Evolutionary conservation across 2,329 filamentous ascomycete species (phyloP).

Genomic region (Alternaria triticimaculans): DNA sequence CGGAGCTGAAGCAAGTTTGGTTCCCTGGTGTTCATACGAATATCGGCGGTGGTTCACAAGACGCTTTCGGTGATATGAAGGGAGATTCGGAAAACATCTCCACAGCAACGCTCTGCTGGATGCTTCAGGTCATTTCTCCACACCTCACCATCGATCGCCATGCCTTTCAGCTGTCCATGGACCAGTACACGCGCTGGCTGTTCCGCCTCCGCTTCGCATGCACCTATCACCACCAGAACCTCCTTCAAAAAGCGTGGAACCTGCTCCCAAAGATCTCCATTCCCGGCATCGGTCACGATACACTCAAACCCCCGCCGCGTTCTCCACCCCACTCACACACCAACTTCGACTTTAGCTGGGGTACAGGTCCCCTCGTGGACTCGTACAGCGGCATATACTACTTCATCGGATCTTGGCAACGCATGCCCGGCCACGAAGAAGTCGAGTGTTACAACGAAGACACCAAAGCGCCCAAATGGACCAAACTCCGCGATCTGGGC

Average conservation of each 20-base stretch:
- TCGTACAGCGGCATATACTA: slow-evolving; percentile 53
- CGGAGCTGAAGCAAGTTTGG: slow-evolving; percentile 58
- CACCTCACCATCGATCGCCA: slow-evolving; percentile 55
- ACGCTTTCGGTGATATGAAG: slow-evolving; percentile 38
- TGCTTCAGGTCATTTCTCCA: slow-evolving; percentile 59
- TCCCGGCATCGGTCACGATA: slow-evolving; percentile 24
- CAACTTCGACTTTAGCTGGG: slow-evolving; percentile 55
- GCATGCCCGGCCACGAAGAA: slow-evolving; percentile 55
- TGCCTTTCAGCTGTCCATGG: slow-evolving; percentile 51
- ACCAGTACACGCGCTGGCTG: slow-evolving; percentile 49
- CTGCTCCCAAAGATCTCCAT: slow-evolving; percentile 26
- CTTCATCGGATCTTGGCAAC: slow-evolving; percentile 50
- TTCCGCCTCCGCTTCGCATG: slow-evolving; percentile 36
- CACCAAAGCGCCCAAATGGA: slow-evolving; percentile 44
- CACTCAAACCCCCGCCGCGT: slow-evolving; percentile 27
- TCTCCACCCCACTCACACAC: slow-evolving; percentile 41
- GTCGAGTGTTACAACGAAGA: slow-evolving; percentile 37
- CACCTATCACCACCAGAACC: slow-evolving; percentile 37
- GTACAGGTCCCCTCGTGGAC: slow-evolving; percentile 51
- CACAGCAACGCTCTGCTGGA: slow-evolving; percentile 61
- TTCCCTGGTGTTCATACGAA: slow-evolving; percentile 61
- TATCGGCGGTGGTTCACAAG: slow-evolving; percentile 55
- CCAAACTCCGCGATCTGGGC: slow-evolving; percentile 48
- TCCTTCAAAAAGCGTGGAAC: slow-evolving; percentile 16
- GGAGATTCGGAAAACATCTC: slow-evolving; percentile 50